Percentiles rank a stretch among this genome's conserved stretches.
Conservation (phyloP, 768 basidiomycete species). For the Rhizopogon sp. region DNA sequence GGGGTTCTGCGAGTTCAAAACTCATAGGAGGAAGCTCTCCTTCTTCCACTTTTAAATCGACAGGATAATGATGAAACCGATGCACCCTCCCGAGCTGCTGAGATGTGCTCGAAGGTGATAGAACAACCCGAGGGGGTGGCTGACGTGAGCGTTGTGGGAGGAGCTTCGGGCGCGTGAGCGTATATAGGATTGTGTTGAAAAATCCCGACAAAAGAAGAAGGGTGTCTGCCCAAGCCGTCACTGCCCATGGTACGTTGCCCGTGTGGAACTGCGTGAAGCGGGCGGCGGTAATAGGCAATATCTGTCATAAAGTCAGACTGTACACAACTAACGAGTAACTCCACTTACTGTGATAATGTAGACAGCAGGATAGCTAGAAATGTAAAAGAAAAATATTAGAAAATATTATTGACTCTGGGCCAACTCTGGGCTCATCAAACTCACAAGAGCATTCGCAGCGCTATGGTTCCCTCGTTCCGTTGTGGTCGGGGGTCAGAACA, state of each 20-base stretch:
- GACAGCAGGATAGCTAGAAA: conserved; percentile 39
- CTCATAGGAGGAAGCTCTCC: neutral
- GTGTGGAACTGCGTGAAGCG: conserved; percentile 34
- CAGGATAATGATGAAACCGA: neutral
- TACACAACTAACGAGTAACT: neutral
- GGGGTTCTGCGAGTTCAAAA: neutral
- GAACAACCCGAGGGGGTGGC: neutral
- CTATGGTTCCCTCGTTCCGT: conserved; percentile 22
- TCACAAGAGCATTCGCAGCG: conserved; percentile 45
- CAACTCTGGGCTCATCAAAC: conserved; percentile 10
- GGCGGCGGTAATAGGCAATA: conserved; percentile 36
- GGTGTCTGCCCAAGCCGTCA: conserved; percentile 33
- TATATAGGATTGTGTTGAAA: conserved; percentile 37
- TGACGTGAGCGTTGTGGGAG: conserved; percentile 20
- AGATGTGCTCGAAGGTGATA: neutral
- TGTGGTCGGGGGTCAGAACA: neutral
- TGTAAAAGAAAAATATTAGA: neutral
- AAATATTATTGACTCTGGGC: neutral
- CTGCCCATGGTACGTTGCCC: conserved; percentile 26
- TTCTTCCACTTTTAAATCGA: neutral
- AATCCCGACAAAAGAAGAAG: conserved; percentile 41
- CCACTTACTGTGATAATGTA: conserved; percentile 32
- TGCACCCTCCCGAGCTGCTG: neutral
- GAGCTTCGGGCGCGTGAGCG: conserved; percentile 34
- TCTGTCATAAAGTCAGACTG: conserved; percentile 8